phyloP scores from a whole-genome alignment of 441 rosid genomes.

The Cnidoscolus chayamansa region DNA sequence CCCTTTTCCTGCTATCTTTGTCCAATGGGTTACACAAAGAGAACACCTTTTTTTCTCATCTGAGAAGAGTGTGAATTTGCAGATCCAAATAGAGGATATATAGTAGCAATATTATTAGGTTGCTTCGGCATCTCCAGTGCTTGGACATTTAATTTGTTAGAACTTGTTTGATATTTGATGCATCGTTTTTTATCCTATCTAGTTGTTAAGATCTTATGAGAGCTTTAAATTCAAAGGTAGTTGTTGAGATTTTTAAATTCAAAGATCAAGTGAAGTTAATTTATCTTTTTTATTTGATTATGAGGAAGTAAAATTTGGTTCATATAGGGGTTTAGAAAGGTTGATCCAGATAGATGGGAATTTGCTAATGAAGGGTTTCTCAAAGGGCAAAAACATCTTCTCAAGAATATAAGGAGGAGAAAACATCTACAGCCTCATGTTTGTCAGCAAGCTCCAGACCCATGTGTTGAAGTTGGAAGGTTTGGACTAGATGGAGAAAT shows the following conservation, averaged over 20 bases:
- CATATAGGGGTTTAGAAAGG: constrained; percentile 83
- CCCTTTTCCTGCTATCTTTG: neutral
- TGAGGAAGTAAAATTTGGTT: constrained; percentile 24
- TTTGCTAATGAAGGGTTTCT: constrained; percentile 88
- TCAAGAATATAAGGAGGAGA: constrained; percentile 70
- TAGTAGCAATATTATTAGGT: constrained; percentile 12
- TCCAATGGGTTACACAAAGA: constrained; percentile 18
- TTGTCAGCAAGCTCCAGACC: constrained; percentile 46
- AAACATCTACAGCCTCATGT: constrained; percentile 35
- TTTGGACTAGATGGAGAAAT: constrained; percentile 70
- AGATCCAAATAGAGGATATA: constrained; percentile 7
- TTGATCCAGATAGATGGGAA: constrained; percentile 92
- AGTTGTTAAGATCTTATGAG: constrained; percentile 6
- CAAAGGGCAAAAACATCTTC: constrained; percentile 78
- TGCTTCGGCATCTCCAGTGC: constrained; percentile 13
- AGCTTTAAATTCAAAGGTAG: neutral
- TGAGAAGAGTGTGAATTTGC: constrained; percentile 14
- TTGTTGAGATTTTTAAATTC: neutral
- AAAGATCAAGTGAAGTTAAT: neutral
- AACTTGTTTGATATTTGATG: constrained; percentile 13
- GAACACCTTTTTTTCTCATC: constrained; percentile 23
- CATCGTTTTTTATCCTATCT: neutral
- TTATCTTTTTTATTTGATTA: constrained; percentile 12
- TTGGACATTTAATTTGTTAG: neutral
- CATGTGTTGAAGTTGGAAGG: constrained; percentile 67